Conservation (phyloP, 345 rosid genomes). For the Linum tenue region DNA sequence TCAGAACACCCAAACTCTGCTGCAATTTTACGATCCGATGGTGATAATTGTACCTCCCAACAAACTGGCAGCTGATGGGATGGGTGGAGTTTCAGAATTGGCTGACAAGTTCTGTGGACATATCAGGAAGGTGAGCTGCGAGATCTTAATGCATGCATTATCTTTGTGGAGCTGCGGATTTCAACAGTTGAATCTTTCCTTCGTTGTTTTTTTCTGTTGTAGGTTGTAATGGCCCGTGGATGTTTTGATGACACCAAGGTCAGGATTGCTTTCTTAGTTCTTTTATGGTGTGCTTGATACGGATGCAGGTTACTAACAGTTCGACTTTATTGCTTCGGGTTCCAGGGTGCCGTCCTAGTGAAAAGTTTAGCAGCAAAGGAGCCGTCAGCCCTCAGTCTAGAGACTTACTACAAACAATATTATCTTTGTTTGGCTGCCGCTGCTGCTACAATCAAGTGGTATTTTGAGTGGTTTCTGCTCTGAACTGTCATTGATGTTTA, state of each 20-base stretch:
- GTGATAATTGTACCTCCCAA: conserved; percentile 76
- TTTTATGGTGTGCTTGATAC: conserved; percentile 13
- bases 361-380: conserved; percentile 78
- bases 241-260: conserved; percentile 99
- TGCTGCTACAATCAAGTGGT: conserved; percentile 88
- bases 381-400: conserved; percentile 87
- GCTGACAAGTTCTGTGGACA: conserved; percentile 55
- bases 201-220: conserved; percentile 9
- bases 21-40: conserved; percentile 77
- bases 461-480: conserved; percentile 16
- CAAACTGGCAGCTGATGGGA: conserved; percentile 74
- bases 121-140: conserved; percentile 55
- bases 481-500: neutral
- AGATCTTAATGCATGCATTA: neutral
- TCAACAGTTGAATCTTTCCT: conserved; percentile 1
- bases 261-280: conserved; percentile 8
- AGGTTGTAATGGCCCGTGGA: conserved; percentile 83
- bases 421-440: conserved; percentile 91
- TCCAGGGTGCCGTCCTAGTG: conserved; percentile 75
- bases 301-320: conserved; percentile 14
- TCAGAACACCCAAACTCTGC: conserved; percentile 76
- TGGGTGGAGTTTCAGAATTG: conserved; percentile 85
- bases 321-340: conserved; percentile 19
- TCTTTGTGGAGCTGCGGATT: neutral
- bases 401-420: conserved; percentile 89